Evolutionary conservation across 2,329 filamentous ascomycete genomes (phyloP).

Genomic region (Neofusicoccum cordaticola): DNA sequence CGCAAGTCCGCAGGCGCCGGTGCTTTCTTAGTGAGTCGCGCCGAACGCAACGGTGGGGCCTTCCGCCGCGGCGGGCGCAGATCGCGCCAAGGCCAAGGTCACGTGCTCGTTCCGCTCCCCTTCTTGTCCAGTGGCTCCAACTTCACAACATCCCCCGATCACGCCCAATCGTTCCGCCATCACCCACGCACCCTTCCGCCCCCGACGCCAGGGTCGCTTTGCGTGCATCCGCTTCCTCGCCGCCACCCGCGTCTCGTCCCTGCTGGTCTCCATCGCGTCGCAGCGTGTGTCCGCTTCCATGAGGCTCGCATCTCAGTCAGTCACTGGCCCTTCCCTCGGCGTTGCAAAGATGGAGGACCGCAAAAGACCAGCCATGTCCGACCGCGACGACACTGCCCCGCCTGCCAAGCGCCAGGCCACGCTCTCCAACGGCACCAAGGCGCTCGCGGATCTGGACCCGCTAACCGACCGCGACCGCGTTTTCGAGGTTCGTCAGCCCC

Average conservation of each 20-base stretch:
- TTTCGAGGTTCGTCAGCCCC: conserved; percentile 59
- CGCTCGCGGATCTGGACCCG: conserved; percentile 60
- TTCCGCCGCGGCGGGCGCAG: not conserved
- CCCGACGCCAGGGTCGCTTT: conserved; percentile 8
- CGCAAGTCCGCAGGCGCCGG: not conserved
- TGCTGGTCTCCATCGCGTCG: conserved; percentile 8
- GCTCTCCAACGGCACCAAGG: conserved; percentile 69
- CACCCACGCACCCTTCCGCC: conserved; percentile 4
- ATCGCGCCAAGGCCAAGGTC: not conserved
- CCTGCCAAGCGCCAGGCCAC: conserved; percentile 86
- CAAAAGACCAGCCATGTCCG: conserved; percentile 85
- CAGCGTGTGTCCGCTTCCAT: conserved; percentile 62
- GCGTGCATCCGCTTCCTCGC: conserved; percentile 7
- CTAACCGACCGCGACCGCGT: conserved; percentile 26
- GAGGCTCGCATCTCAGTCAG: conserved; percentile 72
- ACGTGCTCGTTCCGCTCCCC: conserved; percentile 15
- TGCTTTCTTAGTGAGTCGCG: conserved; percentile 8
- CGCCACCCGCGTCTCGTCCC: not conserved
- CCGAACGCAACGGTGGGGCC: not conserved
- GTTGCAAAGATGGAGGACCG: conserved; percentile 98
- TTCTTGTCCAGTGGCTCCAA: conserved; percentile 12
- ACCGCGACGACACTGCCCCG: conserved; percentile 78
- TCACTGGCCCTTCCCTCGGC: conserved; percentile 69
- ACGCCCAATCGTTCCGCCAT: conserved; percentile 11
- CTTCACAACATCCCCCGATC: conserved; percentile 17